A percentile compares a stretch with the other conserved stretches of the same genome.
Conservation (phyloP, 2,329 filamentous ascomycete genomes). For the Epichloe baconii region DNA sequence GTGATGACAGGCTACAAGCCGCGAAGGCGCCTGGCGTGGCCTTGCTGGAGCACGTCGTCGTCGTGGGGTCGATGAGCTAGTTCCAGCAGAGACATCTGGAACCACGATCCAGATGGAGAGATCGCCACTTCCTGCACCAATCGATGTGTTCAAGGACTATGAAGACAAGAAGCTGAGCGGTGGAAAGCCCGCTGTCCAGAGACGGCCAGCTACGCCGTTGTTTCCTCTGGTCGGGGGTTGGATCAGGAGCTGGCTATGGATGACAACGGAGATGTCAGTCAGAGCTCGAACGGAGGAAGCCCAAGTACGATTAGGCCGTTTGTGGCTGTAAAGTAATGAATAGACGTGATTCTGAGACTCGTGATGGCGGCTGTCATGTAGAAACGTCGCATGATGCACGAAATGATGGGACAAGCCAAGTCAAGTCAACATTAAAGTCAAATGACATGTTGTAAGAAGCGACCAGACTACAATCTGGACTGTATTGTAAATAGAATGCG, state of each 20-base stretch:
- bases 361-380: no score
- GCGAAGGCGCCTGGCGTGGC: constrained; percentile 13
- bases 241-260: background rate
- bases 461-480: no score
- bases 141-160: background rate
- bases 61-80: constrained; percentile 11
- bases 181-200: background rate
- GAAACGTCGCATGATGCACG: no score
- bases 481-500: no score
- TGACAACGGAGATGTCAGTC: background rate
- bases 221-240: background rate
- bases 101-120: constrained; percentile 1
- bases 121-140: background rate
- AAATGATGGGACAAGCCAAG: no score
- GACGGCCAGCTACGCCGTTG: background rate
- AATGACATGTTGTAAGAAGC: no score
- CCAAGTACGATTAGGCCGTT: constrained; percentile 9
- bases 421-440: no score
- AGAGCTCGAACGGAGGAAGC: constrained; percentile 6
- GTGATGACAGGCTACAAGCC: constrained; percentile 24
- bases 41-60: constrained; percentile 24
- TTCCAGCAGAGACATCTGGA: constrained; percentile 10
- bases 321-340: background rate
- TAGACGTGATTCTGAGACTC: no score
- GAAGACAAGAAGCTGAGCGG: background rate